A percentile compares a stretch with the other conserved stretches of the same genome.
These are phyloP conservation scores for Fusarium tjaetaba DNA, from an alignment of 2,329 filamentous ascomycete species.

Conservation along the genomic window DNA sequence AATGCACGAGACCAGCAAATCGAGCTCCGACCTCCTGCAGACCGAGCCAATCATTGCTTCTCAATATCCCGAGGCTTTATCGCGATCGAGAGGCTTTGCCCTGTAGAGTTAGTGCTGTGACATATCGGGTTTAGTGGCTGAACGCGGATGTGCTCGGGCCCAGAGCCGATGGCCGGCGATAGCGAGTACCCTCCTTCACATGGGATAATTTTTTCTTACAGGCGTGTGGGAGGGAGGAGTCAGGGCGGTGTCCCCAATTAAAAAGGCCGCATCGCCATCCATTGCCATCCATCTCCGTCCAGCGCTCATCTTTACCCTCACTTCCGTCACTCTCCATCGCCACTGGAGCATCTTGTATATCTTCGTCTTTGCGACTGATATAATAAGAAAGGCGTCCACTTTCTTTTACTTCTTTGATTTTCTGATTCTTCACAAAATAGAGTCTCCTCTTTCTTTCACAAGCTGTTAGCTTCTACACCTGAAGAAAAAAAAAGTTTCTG, in stretches of 20 bases:
- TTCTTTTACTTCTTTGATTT: slow-evolving; percentile 2
- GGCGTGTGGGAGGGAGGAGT: slow-evolving; percentile 7
- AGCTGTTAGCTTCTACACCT: not conserved
- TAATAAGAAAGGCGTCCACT: slow-evolving; percentile 18
- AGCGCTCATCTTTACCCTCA: slow-evolving; percentile 32
- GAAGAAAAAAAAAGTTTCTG: slow-evolving; percentile 35
- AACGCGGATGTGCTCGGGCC: slow-evolving; percentile 33
- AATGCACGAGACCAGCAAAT: slow-evolving; percentile 26
- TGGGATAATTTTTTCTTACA: slow-evolving; percentile 41
- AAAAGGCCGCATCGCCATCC: slow-evolving; percentile 41
- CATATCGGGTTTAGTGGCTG: slow-evolving; percentile 20
- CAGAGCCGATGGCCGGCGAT: slow-evolving; percentile 43
- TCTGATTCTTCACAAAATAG: slow-evolving; percentile 1
- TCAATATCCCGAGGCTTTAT: slow-evolving; percentile 45
- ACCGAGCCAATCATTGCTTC: slow-evolving; percentile 40
- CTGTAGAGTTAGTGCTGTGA: not conserved
- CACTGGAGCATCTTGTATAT: slow-evolving; percentile 29
- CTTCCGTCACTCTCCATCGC: slow-evolving; percentile 24
- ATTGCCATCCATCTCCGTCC: slow-evolving; percentile 1
- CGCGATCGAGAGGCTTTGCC: slow-evolving; percentile 35
- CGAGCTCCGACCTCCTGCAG: slow-evolving; percentile 29
- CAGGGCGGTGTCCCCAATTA: slow-evolving; percentile 21
- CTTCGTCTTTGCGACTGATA: slow-evolving; percentile 28
- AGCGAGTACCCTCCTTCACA: slow-evolving; percentile 42
- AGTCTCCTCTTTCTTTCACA: slow-evolving; percentile 5